A percentile compares a stretch with the other conserved stretches of the same genome.
These are phyloP conservation scores for Pezicula carpinea DNA, from an alignment of 2,329 filamentous ascomycete genomes.

Conservation along the genomic window DNA sequence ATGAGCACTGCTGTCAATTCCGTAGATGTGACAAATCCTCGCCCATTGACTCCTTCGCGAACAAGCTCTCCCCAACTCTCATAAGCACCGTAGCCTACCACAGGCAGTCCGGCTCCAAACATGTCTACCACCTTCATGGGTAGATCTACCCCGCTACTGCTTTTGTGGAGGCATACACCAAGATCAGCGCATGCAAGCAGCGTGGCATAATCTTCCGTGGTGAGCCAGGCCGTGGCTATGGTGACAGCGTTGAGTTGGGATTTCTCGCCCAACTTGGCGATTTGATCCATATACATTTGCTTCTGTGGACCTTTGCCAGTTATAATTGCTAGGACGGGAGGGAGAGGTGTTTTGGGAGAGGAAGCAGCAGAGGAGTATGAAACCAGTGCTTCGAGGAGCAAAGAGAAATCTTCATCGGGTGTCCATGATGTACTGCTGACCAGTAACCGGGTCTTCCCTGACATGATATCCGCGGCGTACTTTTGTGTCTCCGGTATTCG, in stretches of 20 bases:
- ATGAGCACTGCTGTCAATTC: conserved; percentile 61
- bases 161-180: conserved; percentile 87
- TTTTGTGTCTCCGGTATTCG: conserved; percentile 59
- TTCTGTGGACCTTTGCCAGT: conserved; percentile 91
- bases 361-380: conserved; percentile 56
- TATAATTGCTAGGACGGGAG: conserved; percentile 80
- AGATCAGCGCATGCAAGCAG: conserved; percentile 83
- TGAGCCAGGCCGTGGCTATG: conserved; percentile 81
- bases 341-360: conserved; percentile 31
- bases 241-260: conserved; percentile 65
- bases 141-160: conserved; percentile 88
- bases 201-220: conserved; percentile 75
- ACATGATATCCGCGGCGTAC: conserved; percentile 53
- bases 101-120: conserved; percentile 91
- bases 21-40: conserved; percentile 70
- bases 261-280: conserved; percentile 54
- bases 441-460: conserved; percentile 60
- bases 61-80: conserved; percentile 91
- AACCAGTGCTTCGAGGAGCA: conserved; percentile 79
- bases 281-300: conserved; percentile 64
- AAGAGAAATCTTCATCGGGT: conserved; percentile 87
- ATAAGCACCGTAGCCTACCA: conserved; percentile 80
- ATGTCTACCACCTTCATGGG: conserved; percentile 99
- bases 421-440: conserved; percentile 98
- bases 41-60: conserved; percentile 78